Percentiles rank a stretch among this genome's conserved stretches.
These are phyloP conservation scores for Trichoderma breve DNA, from an alignment of 2,329 filamentous ascomycete species.

Conservation along the genomic window DNA sequence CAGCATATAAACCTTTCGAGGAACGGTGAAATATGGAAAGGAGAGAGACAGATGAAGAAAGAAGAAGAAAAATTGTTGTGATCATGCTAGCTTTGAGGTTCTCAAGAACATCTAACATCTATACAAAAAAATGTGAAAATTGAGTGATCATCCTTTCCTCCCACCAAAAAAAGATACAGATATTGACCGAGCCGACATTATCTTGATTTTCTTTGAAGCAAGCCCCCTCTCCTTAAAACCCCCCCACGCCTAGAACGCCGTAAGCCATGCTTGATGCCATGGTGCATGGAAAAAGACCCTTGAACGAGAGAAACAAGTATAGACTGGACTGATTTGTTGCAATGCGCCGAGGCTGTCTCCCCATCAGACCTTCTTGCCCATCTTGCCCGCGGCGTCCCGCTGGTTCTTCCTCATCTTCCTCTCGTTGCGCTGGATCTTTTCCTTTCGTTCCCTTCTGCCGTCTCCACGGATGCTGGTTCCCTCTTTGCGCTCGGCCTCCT, in stretches of 20 bases:
- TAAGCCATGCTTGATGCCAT: conserved; percentile 25
- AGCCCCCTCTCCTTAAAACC: conserved; percentile 27
- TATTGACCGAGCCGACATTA: not conserved
- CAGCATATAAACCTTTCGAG: not conserved
- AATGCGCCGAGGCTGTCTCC: not conserved
- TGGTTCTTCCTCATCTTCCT: conserved; percentile 67
- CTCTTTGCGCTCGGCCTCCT: conserved; percentile 61
- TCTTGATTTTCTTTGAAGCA: conserved; percentile 26
- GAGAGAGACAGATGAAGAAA: not conserved
- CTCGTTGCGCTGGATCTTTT: conserved; percentile 70
- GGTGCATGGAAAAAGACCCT: not conserved
- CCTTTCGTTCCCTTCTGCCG: conserved; percentile 62
- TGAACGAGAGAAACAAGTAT: not conserved
- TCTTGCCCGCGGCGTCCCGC: conserved; percentile 40
- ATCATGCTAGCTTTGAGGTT: conserved; percentile 13
- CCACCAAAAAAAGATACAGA: not conserved
- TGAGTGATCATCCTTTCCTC: not conserved
- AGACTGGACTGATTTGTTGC: not conserved
- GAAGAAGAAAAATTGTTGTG: conserved; percentile 7
- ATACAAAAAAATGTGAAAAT: conserved; percentile 12
- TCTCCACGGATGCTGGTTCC: conserved; percentile 61
- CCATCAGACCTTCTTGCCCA: conserved; percentile 26
- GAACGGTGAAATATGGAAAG: conserved; percentile 21
- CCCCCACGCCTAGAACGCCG: conserved; percentile 33
- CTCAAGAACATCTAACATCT: conserved; percentile 8